Base-by-base conservation (phyloP, 306 rosid genomes). In the Canavalia gladiata region DNA sequence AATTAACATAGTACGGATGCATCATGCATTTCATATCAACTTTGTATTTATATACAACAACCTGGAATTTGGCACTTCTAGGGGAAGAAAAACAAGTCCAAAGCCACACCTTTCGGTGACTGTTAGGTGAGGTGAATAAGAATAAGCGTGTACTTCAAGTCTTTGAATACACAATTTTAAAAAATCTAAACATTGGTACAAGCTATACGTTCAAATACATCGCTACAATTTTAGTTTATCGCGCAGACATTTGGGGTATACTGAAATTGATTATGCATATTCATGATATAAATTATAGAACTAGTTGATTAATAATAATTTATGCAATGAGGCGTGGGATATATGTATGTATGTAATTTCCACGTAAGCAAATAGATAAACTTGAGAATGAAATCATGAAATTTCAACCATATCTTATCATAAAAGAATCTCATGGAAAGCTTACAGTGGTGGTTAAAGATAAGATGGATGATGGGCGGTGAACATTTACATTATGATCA, bases 51-150 rank as follows among this genome's bases (percentile, higher is more conserved):
- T 28, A 37, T 2, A 5, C 37, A 45, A 79, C 83, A 79, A 60
- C 63, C 66, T 57, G 83, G 77, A 69, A 47, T 68, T 58, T 79
- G 8, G 29, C 35, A 28, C 62, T 50, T 6, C 9, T 34, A 6
- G 55, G 4, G 41, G 41, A 37, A 37, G 41, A 37, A 37, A 37
- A 4, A 7, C 35, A 50, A 60, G 11, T 72, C n/a, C 66, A 80
- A 72, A 60, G 13, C 30, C 18, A 0, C 11, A 0, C 49, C 77
- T 47, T 69, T 47, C 58, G 52, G 18, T 4, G 55, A 8, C 2
- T 18, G 6, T 66, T 51, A 1, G 52, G 45, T 13, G 57, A 78
- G 46, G 41, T 13, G 7, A 37, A 37, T 4, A 67, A 25, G 35
- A 18, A 2, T 37, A 4, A 37, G 41, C 41, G 41, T 37, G 4